phyloP scores from a whole-genome alignment of 1,284 basidiomycete genomes.

The Ustanciosporium gigantosporum region DNA sequence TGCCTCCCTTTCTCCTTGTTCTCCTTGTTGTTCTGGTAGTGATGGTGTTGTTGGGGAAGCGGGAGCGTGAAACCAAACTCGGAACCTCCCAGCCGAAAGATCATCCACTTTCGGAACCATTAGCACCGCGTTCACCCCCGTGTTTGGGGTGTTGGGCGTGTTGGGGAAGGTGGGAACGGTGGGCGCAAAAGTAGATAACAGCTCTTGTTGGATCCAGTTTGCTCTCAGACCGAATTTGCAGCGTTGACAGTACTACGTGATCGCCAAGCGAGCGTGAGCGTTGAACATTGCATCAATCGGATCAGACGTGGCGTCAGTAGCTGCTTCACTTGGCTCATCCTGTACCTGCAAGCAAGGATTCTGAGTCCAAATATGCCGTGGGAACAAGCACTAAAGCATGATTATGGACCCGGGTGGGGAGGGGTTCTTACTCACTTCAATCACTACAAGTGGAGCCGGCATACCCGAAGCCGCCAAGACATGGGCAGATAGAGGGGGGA shows the following conservation, averaged over 20 bases:
- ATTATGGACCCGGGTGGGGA: too few relatives aligned
- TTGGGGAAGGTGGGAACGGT: not conserved
- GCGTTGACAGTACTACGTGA: slow-evolving; percentile 19
- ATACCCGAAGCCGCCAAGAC: not conserved
- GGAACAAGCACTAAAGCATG: too few relatives aligned
- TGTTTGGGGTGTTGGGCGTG: not conserved
- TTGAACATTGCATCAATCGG: too few relatives aligned
- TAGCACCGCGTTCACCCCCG: slow-evolving; percentile 3
- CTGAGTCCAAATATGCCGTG: too few relatives aligned
- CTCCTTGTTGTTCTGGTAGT: too few relatives aligned
- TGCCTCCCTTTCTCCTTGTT: too few relatives aligned
- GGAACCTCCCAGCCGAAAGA: slow-evolving; percentile 3
- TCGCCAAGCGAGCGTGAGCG: not conserved
- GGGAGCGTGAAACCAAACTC: slow-evolving; percentile 3
- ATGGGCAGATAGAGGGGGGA: slow-evolving; percentile 4
- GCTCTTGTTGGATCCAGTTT: slow-evolving; percentile 32
- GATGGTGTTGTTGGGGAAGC: not conserved
- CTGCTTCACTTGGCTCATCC: too few relatives aligned
- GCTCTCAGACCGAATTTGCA: slow-evolving; percentile 30
- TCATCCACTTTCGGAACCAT: slow-evolving; percentile 13
- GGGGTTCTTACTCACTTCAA: too few relatives aligned
- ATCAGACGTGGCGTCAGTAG: too few relatives aligned
- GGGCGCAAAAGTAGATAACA: slow-evolving; percentile 23
- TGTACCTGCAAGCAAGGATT: too few relatives aligned
- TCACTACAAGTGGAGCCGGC: slow-evolving; percentile 10